Evolutionary conservation across 1,139 yeast genomes (phyloP), one percentile per base, ranked within the genome.

Genomic region (Pichia sp.): DNA sequence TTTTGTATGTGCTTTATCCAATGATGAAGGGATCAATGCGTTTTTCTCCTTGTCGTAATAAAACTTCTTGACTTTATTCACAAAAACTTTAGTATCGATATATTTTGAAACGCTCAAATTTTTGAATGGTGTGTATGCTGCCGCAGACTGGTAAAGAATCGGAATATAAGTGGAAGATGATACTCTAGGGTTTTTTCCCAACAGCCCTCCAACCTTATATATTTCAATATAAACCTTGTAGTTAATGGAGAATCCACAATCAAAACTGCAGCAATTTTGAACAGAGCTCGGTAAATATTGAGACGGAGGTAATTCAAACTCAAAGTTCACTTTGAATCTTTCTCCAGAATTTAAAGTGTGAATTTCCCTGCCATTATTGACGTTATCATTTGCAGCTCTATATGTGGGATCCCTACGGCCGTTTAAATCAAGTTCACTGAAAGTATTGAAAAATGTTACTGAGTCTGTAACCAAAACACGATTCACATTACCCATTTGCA

Each of bases 31-130:
- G 29, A 52, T 49, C 41, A 56, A 45, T 2, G 50, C 41, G 28
- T 49, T 46, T 5, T 48, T 40, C 4, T 40, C 46, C 11, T 44
- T 38, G 40, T 54, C 54, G 36, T 33, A 51, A 11, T 55, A 45
- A 41, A 46, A 41, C 33, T 47, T 41, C 39, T 55, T 56, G 23
- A 54, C 31, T 36, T 55, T 54, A n/a, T 49, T 37, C 26, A 45
- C 40, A 39, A 50, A 56, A 3, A 41, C 4, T 29, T 40, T 28
- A 3, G 32, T 4, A 31, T 31, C 29, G 2, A 6, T 33, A 28
- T 46, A 49, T 6, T 27, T 31, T 5, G 42, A 28, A 27, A 10
- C 38, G 1, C 28, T 27, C 5, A 37, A 16, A 5, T 3, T 27
- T 28, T 33, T 45, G 1, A 2, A 34, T 4, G 36, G 10, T 3